Evolutionary conservation across 306 rosid species (phyloP).

Genomic region (Adenanthera pavonina): DNA sequence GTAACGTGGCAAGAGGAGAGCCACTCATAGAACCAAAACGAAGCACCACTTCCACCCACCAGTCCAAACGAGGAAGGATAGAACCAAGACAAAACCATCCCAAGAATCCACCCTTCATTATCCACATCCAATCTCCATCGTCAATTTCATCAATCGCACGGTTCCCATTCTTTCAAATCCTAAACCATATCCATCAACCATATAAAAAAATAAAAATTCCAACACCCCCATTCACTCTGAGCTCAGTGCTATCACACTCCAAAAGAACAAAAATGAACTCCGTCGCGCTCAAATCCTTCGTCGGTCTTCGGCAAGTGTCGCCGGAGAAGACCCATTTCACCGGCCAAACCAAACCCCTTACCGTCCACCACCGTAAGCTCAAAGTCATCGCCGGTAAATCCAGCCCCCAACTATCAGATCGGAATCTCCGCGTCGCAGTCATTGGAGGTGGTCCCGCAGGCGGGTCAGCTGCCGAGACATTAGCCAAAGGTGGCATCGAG

Average conservation of each 20-base stretch:
- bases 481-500: constrained; percentile 82
- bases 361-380: constrained; percentile 47
- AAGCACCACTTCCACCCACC: not conserved
- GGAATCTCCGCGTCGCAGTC: constrained; percentile 88
- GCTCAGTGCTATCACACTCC: constrained; percentile 3
- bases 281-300: constrained; percentile 81
- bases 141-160: constrained; percentile 55
- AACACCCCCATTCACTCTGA: not conserved
- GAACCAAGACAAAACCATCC: constrained; percentile 20
- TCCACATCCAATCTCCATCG: constrained; percentile 58
- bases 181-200: constrained; percentile 67
- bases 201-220: not conserved
- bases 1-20: constrained; percentile 56
- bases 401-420: constrained; percentile 74
- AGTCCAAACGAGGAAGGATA: not conserved
- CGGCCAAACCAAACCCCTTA: constrained; percentile 33
- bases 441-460: constrained; percentile 94
- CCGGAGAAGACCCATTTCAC: constrained; percentile 58
- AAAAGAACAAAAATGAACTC: constrained; percentile 59
- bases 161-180: constrained; percentile 39
- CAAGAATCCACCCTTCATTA: constrained; percentile 50
- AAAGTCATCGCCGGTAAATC: constrained; percentile 58
- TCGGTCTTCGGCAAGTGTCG: constrained; percentile 81
- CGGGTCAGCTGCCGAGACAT: constrained; percentile 81
- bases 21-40: constrained; percentile 29